phyloP scores from a whole-genome alignment of 805 yeast genomes.

The Barnettozyma californica region DNA sequence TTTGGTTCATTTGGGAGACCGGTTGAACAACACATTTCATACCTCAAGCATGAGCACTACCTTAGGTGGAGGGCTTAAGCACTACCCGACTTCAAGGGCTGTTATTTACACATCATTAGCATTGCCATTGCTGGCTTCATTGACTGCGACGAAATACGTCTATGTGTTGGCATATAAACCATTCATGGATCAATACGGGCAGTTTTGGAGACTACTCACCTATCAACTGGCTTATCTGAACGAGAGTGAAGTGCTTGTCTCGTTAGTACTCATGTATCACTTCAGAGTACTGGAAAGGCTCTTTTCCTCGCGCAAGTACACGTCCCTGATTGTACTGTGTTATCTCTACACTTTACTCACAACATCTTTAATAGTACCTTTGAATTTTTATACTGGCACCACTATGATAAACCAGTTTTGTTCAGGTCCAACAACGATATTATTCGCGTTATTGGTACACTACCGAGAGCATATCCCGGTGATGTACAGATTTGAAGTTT shows the following conservation, averaged over 20 bases:
- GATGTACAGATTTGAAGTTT: conserved; percentile 32
- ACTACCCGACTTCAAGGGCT: conserved; percentile 31
- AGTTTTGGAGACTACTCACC: conserved; percentile 25
- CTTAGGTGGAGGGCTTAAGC: conserved; percentile 33
- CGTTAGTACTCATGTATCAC: conserved; percentile 32
- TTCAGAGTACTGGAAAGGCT: conserved; percentile 34
- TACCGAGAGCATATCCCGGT: conserved; percentile 35
- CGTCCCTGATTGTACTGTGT: conserved; percentile 18
- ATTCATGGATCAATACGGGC: conserved; percentile 29
- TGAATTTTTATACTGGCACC: conserved; percentile 20
- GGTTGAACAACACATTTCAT: neutral
- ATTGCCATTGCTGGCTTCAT: conserved; percentile 30
- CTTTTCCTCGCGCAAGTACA: conserved; percentile 31
- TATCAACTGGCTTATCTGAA: conserved; percentile 22
- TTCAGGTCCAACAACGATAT: conserved; percentile 30
- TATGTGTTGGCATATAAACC: conserved; percentile 30
- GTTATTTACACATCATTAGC: conserved; percentile 20
- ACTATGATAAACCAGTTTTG: conserved; percentile 13
- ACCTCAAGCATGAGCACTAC: conserved; percentile 22
- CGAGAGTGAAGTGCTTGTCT: conserved; percentile 32
- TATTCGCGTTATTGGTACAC: conserved; percentile 32
- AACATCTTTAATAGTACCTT: conserved; percentile 7
- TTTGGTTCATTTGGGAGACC: neutral
- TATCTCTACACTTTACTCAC: conserved; percentile 15
- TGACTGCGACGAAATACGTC: conserved; percentile 32